Evolutionary conservation across 768 basidiomycete genomes (phyloP), one percentile per base, ranked within the genome.

Genomic region (Calocybe indica): DNA sequence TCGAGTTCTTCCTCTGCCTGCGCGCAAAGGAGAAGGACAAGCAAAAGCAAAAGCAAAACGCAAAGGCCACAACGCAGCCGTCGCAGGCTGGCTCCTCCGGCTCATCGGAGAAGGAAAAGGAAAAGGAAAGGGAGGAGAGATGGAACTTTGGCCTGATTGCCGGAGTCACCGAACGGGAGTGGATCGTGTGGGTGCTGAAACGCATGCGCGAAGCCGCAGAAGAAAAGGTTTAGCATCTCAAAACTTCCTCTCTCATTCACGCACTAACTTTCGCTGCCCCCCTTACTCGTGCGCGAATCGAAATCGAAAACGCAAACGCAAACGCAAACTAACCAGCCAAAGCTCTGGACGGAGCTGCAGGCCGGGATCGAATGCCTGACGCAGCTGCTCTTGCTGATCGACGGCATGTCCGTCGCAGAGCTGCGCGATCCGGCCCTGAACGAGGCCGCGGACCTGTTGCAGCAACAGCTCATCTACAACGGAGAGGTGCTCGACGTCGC

Each of bases 321-420:
- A 22, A 22, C 22, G 22, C 22, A 22, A 22, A 22, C 22, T 22
- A 22, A 13, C 40, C 56, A 96, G 92, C 95, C 95, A 30, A 93
- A 93, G 60, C 72, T 81, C 50, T 98, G 93, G 92, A 89, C 82
- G 28, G 94, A 96, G 61, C 73, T 98, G 28, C 92, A 97, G 64
- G 90, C 92, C 31, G 92, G 92, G 31, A 81, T 96, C 58, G 90
- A 95, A 59, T 95, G 92, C 62, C 79, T 98, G 55, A 93, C 92
- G 13, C 93, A 96, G 58, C 74, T 98, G 46, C 76, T 98, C 30
- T 77, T 91, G 40, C 79, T 95, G 58, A 84, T 98, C 60, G 93
- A 97, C 57, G 68, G 68, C 40, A 92, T 99, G 85, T 76, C 83
- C 31, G 70, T 74, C 40, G 69, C 76, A 44, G 64, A 71, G 28